Percentiles rank a stretch among this genome's conserved stretches.
Evolutionary conservation across 257 asterid genomes (phyloP).

Genomic region (Cynanchum wilfordii): DNA sequence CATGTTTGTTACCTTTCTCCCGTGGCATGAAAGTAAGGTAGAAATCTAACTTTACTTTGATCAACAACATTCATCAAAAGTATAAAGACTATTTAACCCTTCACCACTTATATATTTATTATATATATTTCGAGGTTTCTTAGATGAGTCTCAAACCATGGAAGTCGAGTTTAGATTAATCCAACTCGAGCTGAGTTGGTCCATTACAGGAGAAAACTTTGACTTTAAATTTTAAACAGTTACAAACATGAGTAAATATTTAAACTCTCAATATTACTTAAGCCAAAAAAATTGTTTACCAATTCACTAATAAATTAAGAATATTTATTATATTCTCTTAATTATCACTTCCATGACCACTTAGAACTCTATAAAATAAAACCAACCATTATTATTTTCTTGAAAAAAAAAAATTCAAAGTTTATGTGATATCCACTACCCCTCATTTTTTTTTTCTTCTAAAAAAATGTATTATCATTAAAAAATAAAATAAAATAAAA

Average conservation of each 20-base stretch:
- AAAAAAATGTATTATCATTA: background rate
- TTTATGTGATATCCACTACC: background rate
- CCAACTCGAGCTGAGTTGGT: too few species aligned
- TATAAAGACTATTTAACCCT: background rate
- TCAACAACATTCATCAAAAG: background rate
- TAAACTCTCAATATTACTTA: too few species aligned
- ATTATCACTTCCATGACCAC: background rate
- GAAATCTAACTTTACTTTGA: background rate
- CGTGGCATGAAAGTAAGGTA: background rate
- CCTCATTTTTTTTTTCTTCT: too few species aligned
- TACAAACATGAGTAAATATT: too few species aligned
- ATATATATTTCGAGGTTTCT: too few species aligned
- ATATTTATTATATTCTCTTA: too few species aligned
- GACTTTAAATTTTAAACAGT: too few species aligned
- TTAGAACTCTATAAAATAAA: background rate
- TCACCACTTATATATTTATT: background rate
- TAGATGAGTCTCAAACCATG: too few species aligned
- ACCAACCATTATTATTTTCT: background rate
- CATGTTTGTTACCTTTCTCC: background rate
- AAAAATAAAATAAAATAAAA: background rate
- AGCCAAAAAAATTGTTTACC: too few species aligned
- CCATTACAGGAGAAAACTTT: too few species aligned
- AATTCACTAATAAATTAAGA: too few species aligned
- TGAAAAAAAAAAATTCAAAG: background rate
- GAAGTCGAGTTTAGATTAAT: too few species aligned